Evolutionary conservation across 495 filamentous ascomycete genomes (phyloP).

Genomic region (Penicillium argentinense): DNA sequence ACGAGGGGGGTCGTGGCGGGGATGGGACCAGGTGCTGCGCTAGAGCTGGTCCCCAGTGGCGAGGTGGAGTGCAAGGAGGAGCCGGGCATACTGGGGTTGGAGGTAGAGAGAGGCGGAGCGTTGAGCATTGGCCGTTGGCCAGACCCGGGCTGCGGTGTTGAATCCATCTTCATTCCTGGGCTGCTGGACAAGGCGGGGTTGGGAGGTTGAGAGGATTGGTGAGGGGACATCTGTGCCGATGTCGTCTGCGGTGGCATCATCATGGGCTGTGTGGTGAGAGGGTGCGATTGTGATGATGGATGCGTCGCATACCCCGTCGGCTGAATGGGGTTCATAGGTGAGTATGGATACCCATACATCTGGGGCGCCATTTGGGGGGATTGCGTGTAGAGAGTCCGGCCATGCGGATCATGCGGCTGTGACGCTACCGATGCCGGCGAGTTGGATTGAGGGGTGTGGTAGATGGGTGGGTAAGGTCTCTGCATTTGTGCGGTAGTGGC

Average conservation of each 20-base stretch:
- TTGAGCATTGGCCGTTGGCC: conserved; percentile 42
- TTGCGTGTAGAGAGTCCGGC: conserved; percentile 76
- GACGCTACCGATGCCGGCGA: conserved; percentile 96
- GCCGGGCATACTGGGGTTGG: conserved; percentile 55
- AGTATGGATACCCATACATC: conserved; percentile 77
- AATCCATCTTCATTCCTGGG: conserved; percentile 36
- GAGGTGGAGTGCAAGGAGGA: conserved; percentile 47
- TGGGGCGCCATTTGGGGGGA: conserved; percentile 74
- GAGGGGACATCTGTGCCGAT: conserved; percentile 53
- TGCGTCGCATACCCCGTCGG: conserved; percentile 79
- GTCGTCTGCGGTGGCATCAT: conserved; percentile 69
- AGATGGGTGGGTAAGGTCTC: conserved; percentile 84
- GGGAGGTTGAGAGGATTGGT: conserved; percentile 49
- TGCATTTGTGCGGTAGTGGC: conserved; percentile 82
- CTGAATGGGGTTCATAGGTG: conserved; percentile 66
- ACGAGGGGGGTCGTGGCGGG: conserved; percentile 96
- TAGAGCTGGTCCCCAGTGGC: conserved; percentile 63
- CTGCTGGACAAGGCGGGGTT: conserved; percentile 35
- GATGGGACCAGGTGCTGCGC: conserved; percentile 95
- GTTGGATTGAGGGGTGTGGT: conserved; percentile 94
- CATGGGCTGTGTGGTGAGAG: conserved; percentile 61
- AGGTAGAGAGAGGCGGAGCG: conserved; percentile 40
- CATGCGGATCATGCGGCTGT: conserved; percentile 83
- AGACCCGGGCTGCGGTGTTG: conserved; percentile 48
- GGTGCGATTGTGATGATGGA: conserved; percentile 64